Base-by-base conservation (phyloP, 345 rosid species). In the Brassica cretica region DNA sequence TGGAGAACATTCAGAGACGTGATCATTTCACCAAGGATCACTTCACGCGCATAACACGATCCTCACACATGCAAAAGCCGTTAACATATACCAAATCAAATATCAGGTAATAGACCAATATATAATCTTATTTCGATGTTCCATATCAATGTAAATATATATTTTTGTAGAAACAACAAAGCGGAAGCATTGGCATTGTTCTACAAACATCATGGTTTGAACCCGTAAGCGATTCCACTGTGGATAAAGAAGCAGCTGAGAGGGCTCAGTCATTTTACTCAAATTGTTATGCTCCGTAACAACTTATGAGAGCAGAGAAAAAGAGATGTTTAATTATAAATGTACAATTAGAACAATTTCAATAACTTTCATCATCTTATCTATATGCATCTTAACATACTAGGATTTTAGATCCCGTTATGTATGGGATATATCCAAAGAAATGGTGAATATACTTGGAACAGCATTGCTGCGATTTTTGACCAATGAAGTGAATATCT, bases 361-460 rank as follows among this genome's bases (percentile, higher is more conserved):
- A 30, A 5, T 30, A 30, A 30, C 5, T 30, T 30, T 30, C 4
- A 30, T 19, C 33, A 1, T 30, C 33, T 4, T 30, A 30, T 30
- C 33, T 30, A 30, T 30, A 30, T 30, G 33, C 5, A 30, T 30
- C 33, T 9, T 73, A 8, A 59, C 14, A 39, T 44, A 68, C 32
- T 30, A 90, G 95, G 93, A 87, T 89, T 72, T 33, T 90, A 64
- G 90, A 90, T 61, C 91, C 93, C 14, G 73, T 87, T 74, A 81
- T 90, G 72, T 32, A 66, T 29, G 90, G 96, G 46, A 72, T 33
- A 65, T 91, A 91, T 79, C 91, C 96, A 3, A 30, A 63, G 87
- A 82, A 70, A 87, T 90, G 93, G 78, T 41, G 6, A 64, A 80
- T 39, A 81, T 87, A 70, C 78, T 90, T 56, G 90, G 89, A 64